These are phyloP conservation scores for Pichia norvegensis DNA, from an alignment of 1,139 yeast genomes.

Conservation along the genomic window DNA sequence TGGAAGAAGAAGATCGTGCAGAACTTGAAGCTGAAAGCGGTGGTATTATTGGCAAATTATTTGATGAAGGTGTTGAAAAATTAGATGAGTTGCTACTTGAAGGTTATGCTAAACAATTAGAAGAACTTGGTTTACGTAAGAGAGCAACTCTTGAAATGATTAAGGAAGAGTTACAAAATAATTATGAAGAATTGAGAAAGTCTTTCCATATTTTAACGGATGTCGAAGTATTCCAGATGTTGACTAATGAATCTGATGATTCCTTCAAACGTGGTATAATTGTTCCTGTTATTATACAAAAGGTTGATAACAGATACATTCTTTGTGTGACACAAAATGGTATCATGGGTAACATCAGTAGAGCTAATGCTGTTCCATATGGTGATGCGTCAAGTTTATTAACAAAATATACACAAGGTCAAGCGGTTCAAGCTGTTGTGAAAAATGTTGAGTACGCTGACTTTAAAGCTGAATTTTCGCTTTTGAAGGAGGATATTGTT, in stretches of 20 bases:
- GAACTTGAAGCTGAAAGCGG: constrained; percentile 59
- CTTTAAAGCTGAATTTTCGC: constrained; percentile 68
- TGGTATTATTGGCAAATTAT: constrained; percentile 75
- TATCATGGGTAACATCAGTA: constrained; percentile 61
- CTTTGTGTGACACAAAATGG: constrained; percentile 68
- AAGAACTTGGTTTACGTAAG: constrained; percentile 70
- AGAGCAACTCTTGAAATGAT: constrained; percentile 80
- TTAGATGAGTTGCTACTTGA: constrained; percentile 83
- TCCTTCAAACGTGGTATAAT: constrained; percentile 64
- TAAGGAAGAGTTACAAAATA: constrained; percentile 78
- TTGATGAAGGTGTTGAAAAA: constrained; percentile 77
- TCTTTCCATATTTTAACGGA: constrained; percentile 60
- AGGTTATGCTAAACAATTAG: constrained; percentile 90
- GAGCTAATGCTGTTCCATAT: constrained; percentile 50
- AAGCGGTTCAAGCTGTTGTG: constrained; percentile 80
- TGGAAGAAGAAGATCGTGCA: constrained; percentile 88
- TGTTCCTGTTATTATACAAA: constrained; percentile 66
- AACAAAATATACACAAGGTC: constrained; percentile 52
- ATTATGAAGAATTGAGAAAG: constrained; percentile 77
- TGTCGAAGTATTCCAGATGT: constrained; percentile 73
- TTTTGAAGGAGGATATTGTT: constrained; percentile 57
- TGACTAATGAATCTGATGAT: constrained; percentile 78
- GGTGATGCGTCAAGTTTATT: constrained; percentile 32
- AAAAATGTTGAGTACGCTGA: constrained; percentile 59
- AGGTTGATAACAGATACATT: constrained; percentile 44